Evolutionary conservation across 106 monocot species (phyloP), one percentile per base, ranked within the genome.

Genomic region (Apostasia shenzhenica): DNA sequence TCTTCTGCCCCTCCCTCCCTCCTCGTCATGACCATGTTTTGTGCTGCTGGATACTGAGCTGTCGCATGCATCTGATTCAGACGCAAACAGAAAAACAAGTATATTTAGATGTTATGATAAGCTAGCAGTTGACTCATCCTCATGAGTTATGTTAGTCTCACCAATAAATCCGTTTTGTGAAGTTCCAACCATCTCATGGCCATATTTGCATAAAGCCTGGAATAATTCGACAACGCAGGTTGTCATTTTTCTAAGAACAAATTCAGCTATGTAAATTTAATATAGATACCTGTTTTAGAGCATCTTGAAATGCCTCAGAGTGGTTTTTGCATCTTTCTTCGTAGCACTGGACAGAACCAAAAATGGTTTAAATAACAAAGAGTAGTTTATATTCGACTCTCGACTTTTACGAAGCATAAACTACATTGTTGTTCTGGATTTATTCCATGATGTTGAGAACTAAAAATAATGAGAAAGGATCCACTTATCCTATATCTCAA

Each of bases 271-370:
- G 26, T 26, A 26, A 26, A 26, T 26, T 26, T 26, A 26, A 26
- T 26, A 26, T 26, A 26, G 26, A 26, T 61, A 71, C 71, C 71
- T 71, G 71, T 49, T 61, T 61, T 13, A 71, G 55, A 50, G 71
- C 71, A 60, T 60, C 60, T 56, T 71, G 59, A 49, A 71, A 71
- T 14, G 48, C 71, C 41, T 46, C 60, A 14, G 55, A 71, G 60
- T 59, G 59, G 60, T 71, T 71, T 71, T 56, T 51, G 71, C 60
- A 49, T 40, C 71, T 71, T 51, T 71, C 71, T 39, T 71, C 71
- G 6, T 14, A 61, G 49, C 37, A 61, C 71, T 71, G 60, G 10
- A 56, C 74, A 52, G 6, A 6, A 44, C 7, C 13, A 70, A 37
- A 73, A 43, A 72, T 50, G 8, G n/a, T 37, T 26, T 26, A 26